Percentiles rank a stretch among this genome's conserved stretches.
These are phyloP conservation scores for Echites panduratus DNA, from an alignment of 257 asterid genomes.

Conservation along the genomic window DNA sequence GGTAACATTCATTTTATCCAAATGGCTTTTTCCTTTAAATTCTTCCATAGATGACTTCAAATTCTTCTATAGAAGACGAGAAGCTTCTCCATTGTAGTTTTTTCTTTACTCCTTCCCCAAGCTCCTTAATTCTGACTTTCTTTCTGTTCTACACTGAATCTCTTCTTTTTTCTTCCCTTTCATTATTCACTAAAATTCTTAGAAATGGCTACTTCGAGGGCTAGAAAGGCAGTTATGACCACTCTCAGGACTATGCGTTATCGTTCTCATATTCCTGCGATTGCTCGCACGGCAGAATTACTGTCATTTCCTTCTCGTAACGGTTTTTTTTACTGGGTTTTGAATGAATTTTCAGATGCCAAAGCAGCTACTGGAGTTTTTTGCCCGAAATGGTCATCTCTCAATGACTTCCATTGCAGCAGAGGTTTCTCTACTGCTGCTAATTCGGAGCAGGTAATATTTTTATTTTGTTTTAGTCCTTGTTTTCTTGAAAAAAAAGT, in stretches of 20 bases:
- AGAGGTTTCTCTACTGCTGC: slow-evolving; percentile 36
- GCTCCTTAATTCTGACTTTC: background rate
- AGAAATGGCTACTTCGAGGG: slow-evolving; percentile 12
- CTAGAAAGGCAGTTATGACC: slow-evolving; percentile 33
- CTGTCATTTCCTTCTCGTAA: slow-evolving; percentile 15
- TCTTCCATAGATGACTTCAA: no score
- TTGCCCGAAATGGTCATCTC: slow-evolving; percentile 19
- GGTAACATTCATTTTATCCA: no score
- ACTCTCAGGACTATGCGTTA: slow-evolving; percentile 35
- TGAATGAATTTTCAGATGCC: slow-evolving; percentile 15
- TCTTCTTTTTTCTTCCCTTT: background rate
- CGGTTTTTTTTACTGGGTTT: slow-evolving; percentile 2
- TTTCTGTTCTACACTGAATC: background rate
- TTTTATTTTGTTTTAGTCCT: background rate
- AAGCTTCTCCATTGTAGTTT: background rate
- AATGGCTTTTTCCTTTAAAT: no score
- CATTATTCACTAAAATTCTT: background rate
- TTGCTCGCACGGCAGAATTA: slow-evolving; percentile 24
- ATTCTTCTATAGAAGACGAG: background rate
- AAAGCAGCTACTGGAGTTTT: slow-evolving; percentile 7
- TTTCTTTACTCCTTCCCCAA: background rate
- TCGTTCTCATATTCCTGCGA: slow-evolving; percentile 10
- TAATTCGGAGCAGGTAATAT: slow-evolving; percentile 43
- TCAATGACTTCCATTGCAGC: slow-evolving; percentile 18
- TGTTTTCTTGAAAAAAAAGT: background rate